phyloP scores from a whole-genome alignment of 331 rosid species.

The Stylosanthes scabra region DNA sequence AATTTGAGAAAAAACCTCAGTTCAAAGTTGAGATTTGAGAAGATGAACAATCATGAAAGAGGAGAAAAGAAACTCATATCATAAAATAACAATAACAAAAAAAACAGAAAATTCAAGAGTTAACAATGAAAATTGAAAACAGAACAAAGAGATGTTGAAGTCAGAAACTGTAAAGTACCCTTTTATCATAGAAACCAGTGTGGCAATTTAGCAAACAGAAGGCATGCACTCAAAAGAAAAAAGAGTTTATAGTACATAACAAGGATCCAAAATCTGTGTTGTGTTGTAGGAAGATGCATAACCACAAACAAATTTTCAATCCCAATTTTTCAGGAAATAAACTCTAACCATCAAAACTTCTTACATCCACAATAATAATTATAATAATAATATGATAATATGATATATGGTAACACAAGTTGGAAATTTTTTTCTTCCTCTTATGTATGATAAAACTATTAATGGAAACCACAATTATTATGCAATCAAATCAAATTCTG shows the following conservation, averaged over 20 bases:
- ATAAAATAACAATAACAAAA: background rate
- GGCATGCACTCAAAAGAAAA: constrained; percentile 18
- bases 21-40: constrained; percentile 23
- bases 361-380: constrained; percentile 7
- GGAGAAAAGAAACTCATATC: constrained; percentile 31
- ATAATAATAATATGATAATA: constrained; percentile 6
- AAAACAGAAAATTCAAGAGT: background rate
- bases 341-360: constrained; percentile 35
- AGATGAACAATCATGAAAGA: background rate
- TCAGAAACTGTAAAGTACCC: constrained; percentile 2
- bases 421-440: constrained; percentile 10
- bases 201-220: constrained; percentile 4
- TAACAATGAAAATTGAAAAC: constrained; percentile 11
- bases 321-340: background rate
- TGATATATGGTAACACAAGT: constrained; percentile 1
- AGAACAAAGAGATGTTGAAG: background rate
- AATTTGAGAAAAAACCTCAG: background rate
- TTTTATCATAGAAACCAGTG: background rate
- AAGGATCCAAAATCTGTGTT: constrained; percentile 40
- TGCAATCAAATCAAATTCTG: constrained; percentile 47
- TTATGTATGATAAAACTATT: no score
- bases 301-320: constrained; percentile 54
- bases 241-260: background rate
- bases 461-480: constrained; percentile 23
- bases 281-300: constrained; percentile 30